Percentiles rank a stretch among this genome's conserved stretches.
phyloP scores from a whole-genome alignment of 2,329 filamentous ascomycete genomes.

The Furcasterigmium furcatum region DNA sequence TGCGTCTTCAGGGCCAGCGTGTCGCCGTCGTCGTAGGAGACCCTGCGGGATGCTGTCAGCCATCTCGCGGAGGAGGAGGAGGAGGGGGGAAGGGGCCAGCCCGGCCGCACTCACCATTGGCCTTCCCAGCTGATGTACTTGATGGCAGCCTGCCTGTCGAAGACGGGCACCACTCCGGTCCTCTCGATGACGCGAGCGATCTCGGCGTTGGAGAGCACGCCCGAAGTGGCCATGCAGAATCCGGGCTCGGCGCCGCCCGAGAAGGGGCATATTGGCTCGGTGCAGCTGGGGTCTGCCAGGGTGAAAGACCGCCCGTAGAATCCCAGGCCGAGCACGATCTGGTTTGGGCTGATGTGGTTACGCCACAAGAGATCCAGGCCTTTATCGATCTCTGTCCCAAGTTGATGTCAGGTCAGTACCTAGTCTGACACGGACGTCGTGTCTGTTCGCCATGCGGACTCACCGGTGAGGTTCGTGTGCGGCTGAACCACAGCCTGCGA shows the following conservation, averaged over 20 bases:
- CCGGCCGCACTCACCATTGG: no score
- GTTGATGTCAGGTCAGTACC: neutral
- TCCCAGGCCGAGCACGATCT: constrained; percentile 23
- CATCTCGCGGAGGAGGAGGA: no score
- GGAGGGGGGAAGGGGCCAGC: no score
- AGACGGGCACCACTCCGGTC: constrained; percentile 13
- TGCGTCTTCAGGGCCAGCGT: constrained; percentile 27
- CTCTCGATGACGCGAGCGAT: no score
- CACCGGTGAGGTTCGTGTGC: constrained; percentile 29
- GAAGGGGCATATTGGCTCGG: constrained; percentile 17
- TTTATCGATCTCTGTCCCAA: constrained; percentile 42
- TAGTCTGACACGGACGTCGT: neutral
- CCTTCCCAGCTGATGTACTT: constrained; percentile 26
- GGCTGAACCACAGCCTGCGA: constrained; percentile 20
- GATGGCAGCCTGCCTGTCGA: constrained; percentile 24
- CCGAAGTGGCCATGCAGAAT: constrained; percentile 23
- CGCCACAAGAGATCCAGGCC: constrained; percentile 44
- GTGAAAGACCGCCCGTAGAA: constrained; percentile 23
- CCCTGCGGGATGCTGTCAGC: no score
- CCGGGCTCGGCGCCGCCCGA: constrained; percentile 19
- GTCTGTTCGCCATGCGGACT: neutral
- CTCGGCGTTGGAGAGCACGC: constrained; percentile 28
- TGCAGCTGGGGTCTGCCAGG: constrained; percentile 20
- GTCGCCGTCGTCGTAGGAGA: constrained; percentile 29
- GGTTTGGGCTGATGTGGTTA: constrained; percentile 33